Evolutionary conservation across 768 basidiomycete genomes (phyloP), one percentile per base, ranked within the genome.

Genomic region (Psilocybe tampanensis): DNA sequence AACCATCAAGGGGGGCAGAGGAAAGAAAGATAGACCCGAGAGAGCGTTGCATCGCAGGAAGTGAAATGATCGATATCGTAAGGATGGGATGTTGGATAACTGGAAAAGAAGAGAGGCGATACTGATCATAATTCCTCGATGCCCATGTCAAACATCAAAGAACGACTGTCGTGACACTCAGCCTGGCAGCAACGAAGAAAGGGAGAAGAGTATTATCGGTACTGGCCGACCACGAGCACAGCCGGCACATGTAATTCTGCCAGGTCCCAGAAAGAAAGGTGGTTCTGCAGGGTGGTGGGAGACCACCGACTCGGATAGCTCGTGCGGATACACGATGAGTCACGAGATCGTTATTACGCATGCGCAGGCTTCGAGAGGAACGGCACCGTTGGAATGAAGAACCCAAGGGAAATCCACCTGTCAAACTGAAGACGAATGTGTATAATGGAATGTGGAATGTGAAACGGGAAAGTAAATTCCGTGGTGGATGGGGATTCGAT

Each of bases 371-470:
- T n/a, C 29, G 29, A 29, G 44, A 21, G 36, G 36, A 39, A 13
- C 47, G 24, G 44, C 34, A 24, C 56, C 44, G 44, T 34, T 48
- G 33, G 29, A 48, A 47, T 58, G 52, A 23, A 52, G 29, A 29
- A 29, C 29, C 29, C 29, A 29, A 29, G 29, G 29, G 29, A 29
- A 29, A 29, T 29, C 29, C 29, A 29, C 24, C 47, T 22, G 32
- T 19, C n/a, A 2, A 24, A 42, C 24, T 17, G 22, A 19, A 41
- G 19, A 2, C 54, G 24, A 18, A 22, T 47, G 26, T 26, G 22
- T 11, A n/a, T 29, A 22, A 11, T 17, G 47, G 26, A 42, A 21
- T 13, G 36, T 51, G 49, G 49, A 51, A 51, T 51, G 24, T n/a
- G 49, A 19, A 50, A 18, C 45, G 36, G 12, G n/a, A n/a, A 13